Conservation (phyloP, 768 basidiomycete species). For the Flagelloscypha sp. region DNA sequence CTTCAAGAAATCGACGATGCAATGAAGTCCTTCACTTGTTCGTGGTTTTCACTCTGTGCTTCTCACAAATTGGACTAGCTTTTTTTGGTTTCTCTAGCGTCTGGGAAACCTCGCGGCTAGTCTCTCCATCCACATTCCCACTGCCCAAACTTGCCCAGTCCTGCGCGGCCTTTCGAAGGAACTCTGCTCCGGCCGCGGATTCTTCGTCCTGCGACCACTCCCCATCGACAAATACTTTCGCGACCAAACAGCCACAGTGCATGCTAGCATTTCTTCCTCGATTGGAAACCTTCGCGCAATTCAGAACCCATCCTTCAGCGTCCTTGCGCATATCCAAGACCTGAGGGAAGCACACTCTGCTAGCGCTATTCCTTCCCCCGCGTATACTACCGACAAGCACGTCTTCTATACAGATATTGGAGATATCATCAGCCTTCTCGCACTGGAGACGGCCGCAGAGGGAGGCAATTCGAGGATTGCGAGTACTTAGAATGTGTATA, state of each 20-base stretch:
- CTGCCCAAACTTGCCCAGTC: slow-evolving; percentile 29
- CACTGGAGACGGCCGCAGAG: slow-evolving; percentile 32
- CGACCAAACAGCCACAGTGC: slow-evolving; percentile 31
- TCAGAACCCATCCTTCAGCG: slow-evolving; percentile 35
- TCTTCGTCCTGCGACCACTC: slow-evolving; percentile 40
- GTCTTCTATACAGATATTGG: slow-evolving; percentile 43
- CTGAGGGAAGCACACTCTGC: slow-evolving; percentile 34
- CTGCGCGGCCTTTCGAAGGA: slow-evolving; percentile 31
- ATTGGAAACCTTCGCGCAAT: slow-evolving; percentile 35
- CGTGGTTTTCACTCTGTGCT: no score
- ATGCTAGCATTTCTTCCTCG: slow-evolving; percentile 40
- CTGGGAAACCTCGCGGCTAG: no score
- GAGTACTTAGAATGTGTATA: slow-evolving; percentile 35
- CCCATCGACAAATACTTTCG: slow-evolving; percentile 34
- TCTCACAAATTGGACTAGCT: no score
- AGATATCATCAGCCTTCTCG: slow-evolving; percentile 36
- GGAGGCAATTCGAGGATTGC: slow-evolving; percentile 39
- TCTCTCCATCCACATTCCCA: no score
- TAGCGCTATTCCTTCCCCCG: slow-evolving; percentile 34
- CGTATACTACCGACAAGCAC: slow-evolving; percentile 42
- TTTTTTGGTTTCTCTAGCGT: no score
- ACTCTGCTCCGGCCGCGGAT: slow-evolving; percentile 37
- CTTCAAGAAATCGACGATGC: slow-evolving; percentile 31
- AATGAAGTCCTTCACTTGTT: slow-evolving; percentile 25
- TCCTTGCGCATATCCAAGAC: slow-evolving; percentile 41